phyloP scores from a whole-genome alignment of 352 stramenopile species.

The Globisporangium cystogenes region DNA sequence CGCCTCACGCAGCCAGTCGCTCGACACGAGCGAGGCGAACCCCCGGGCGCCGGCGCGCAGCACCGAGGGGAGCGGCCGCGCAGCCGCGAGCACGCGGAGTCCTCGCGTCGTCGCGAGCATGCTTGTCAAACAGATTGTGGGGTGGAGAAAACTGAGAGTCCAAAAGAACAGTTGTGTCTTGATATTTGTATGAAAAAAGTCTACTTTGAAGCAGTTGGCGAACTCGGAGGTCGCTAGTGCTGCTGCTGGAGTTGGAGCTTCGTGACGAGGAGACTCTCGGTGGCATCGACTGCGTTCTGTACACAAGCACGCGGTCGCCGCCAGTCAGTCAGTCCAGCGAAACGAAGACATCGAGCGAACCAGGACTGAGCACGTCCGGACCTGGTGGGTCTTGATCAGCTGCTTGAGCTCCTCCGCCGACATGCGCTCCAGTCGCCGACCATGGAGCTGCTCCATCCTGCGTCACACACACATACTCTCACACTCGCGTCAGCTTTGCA shows the following conservation, averaged over 20 bases:
- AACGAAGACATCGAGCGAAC: not conserved
- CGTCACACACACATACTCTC: too few species aligned
- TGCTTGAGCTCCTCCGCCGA: constrained; percentile 36
- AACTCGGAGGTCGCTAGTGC: not conserved
- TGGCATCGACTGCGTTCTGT: constrained; percentile 44
- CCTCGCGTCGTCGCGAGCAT: too few species aligned
- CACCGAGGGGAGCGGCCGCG: not conserved
- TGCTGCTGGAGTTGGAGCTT: constrained; percentile 33
- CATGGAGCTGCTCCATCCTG: constrained; percentile 42
- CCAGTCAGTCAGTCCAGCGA: too few species aligned
- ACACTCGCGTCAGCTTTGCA: not conserved
- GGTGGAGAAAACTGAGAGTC: too few species aligned
- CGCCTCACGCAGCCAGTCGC: constrained; percentile 27
- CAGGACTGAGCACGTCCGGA: constrained; percentile 9
- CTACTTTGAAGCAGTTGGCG: constrained; percentile 36
- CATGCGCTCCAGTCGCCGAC: constrained; percentile 27
- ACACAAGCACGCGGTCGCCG: not conserved
- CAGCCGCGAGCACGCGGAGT: too few species aligned
- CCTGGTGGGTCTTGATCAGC: constrained; percentile 57
- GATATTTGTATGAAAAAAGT: too few species aligned
- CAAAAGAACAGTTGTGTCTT: too few species aligned
- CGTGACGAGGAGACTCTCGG: constrained; percentile 45
- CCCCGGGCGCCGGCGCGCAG: not conserved
- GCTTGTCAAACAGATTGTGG: too few species aligned
- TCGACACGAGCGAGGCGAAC: constrained; percentile 35